These are phyloP conservation scores for Metschnikowia kunwiensis DNA, from an alignment of 805 yeast species.

Conservation along the genomic window DNA sequence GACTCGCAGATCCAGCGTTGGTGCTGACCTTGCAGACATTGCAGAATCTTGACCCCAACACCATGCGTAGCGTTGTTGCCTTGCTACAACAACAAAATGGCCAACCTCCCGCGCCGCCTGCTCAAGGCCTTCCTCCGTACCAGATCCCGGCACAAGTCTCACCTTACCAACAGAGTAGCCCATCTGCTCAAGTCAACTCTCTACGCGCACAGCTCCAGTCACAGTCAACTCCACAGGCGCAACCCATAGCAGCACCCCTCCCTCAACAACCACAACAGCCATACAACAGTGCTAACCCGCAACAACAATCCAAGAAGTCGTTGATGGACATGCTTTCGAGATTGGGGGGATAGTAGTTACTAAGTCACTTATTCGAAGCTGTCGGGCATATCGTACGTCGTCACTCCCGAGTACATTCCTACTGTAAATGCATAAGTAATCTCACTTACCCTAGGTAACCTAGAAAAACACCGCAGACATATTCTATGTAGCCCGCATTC, in stretches of 20 bases:
- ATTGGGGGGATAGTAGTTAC: slow-evolving; percentile 21
- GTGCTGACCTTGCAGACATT: slow-evolving; percentile 22
- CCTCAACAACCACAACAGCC: slow-evolving; percentile 12
- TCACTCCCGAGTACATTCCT: too few relatives aligned
- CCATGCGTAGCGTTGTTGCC: slow-evolving; percentile 33
- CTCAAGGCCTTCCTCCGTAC: slow-evolving; percentile 1
- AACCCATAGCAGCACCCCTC: slow-evolving; percentile 1
- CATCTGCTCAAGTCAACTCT: slow-evolving; percentile 14
- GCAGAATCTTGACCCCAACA: slow-evolving; percentile 29
- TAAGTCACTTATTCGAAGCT: slow-evolving; percentile 7
- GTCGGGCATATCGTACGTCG: slow-evolving; percentile 8
- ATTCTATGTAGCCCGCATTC: too few relatives aligned
- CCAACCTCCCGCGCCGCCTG: slow-evolving; percentile 1
- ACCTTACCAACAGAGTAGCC: slow-evolving; percentile 5
- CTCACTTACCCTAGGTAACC: too few relatives aligned
- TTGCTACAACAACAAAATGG: slow-evolving; percentile 22
- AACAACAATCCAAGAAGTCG: slow-evolving; percentile 19
- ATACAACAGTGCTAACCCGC: slow-evolving; percentile 13
- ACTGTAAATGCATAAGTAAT: too few relatives aligned
- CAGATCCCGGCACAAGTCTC: slow-evolving; percentile 1
- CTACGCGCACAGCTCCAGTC: slow-evolving; percentile 13
- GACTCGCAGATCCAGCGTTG: slow-evolving; percentile 10
- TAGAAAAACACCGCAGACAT: too few relatives aligned
- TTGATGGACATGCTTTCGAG: slow-evolving; percentile 39
- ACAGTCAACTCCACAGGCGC: slow-evolving; percentile 10